Conservation (phyloP, 1,284 basidiomycete genomes). For the Athelia sp. region DNA sequence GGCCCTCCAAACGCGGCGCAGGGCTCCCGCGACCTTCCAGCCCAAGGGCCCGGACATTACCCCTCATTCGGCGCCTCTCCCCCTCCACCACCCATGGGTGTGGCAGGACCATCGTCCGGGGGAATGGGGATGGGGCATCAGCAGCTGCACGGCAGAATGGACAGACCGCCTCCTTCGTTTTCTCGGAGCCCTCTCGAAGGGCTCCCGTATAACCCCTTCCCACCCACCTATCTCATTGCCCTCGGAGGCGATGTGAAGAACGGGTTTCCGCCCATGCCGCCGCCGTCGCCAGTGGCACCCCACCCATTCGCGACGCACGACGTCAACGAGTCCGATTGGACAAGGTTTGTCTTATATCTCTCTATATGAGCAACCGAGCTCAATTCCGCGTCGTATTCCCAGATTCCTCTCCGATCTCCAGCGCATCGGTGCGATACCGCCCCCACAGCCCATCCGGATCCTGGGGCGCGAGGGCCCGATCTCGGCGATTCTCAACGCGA, state of each 20-base stretch:
- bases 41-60: no score
- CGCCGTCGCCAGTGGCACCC: constrained; percentile 20
- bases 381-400: not conserved
- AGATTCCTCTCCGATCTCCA: constrained; percentile 29
- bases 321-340: constrained; percentile 35
- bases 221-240: constrained; percentile 25
- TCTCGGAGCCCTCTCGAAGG: constrained; percentile 17
- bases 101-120: no score
- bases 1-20: no score
- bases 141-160: no score
- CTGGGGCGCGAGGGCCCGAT: constrained; percentile 8
- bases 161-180: constrained; percentile 15
- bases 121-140: no score
- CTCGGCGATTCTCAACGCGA: not conserved
- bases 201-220: constrained; percentile 21
- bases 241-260: constrained; percentile 21
- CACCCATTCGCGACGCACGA: constrained; percentile 38
- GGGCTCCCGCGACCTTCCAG: no score
- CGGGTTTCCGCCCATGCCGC: constrained; percentile 25
- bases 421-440: constrained; percentile 20
- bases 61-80: no score
- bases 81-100: no score
- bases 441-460: not conserved
- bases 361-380: not conserved
- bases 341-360: constrained; percentile 15